Percentiles rank a stretch among this genome's conserved stretches.
These are phyloP conservation scores for Wickerhamiella allomyrinae DNA, from an alignment of 805 yeast genomes.

Conservation along the genomic window DNA sequence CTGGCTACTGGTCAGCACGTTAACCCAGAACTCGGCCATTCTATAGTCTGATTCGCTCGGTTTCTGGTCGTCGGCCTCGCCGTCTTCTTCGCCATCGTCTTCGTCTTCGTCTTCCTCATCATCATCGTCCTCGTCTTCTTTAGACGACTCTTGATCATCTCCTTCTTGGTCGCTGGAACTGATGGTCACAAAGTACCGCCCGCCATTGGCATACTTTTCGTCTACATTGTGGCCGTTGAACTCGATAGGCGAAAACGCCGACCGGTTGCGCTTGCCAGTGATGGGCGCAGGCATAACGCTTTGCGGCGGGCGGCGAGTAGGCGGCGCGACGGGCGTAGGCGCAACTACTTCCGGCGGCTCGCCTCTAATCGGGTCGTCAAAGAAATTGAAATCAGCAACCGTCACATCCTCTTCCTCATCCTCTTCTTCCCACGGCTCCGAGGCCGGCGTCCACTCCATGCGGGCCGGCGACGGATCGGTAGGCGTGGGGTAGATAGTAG, in stretches of 20 bases:
- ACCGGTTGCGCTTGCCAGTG: neutral
- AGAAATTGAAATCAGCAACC: constrained; percentile 30
- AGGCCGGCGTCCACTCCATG: constrained; percentile 1
- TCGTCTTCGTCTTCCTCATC: constrained; percentile 1
- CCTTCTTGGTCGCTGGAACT: constrained; percentile 7
- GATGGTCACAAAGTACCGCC: constrained; percentile 57
- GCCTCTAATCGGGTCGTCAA: constrained; percentile 18
- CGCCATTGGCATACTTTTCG: constrained; percentile 77
- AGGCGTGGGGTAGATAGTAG: constrained; percentile 6
- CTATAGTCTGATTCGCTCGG: neutral
- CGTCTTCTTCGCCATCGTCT: neutral
- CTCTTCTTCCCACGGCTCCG: constrained; percentile 4
- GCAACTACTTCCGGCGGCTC: neutral
- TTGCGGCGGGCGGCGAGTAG: neutral
- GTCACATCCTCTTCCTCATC: constrained; percentile 24
- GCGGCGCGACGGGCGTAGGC: neutral
- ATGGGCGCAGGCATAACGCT: constrained; percentile 2
- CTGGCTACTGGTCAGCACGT: neutral
- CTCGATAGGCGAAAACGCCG: neutral
- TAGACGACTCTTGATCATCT: constrained; percentile 3
- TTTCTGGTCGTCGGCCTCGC: neutral
- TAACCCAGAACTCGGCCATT: neutral
- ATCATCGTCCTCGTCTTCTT: constrained; percentile 6
- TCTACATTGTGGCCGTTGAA: constrained; percentile 36
- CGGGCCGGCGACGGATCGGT: constrained; percentile 2